Evolutionary conservation across 495 filamentous ascomycete species (phyloP), one percentile per base, ranked within the genome.

Genomic region (Hypoxylon fragiforme): DNA sequence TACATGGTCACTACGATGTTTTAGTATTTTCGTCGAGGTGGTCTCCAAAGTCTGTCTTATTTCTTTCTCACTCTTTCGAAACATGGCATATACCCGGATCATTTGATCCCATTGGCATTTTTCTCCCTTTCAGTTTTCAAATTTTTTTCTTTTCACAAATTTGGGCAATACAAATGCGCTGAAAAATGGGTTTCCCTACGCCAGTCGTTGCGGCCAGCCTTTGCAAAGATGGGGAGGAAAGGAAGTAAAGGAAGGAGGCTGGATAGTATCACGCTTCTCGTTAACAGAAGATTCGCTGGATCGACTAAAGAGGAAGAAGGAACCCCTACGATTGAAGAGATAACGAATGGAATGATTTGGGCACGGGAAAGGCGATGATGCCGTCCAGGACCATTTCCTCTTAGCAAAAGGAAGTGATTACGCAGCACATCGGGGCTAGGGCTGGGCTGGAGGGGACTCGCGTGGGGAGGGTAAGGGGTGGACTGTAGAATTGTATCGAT

Each of bases 31-130:
- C 22, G 38, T 18, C 38, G 22, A 19, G 36, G n/a, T 34, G 20
- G 18, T 45, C 19, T 48, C 30, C 11, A 7, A 21, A 54, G 4
- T 5, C 7, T 54, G 9, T 28, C 24, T 49, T 52, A 12, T 46
- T 48, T 57, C 28, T 57, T 11, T 57, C 38, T 45, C 57, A 46
- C 34, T 61, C 45, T 55, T 57, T 55, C 40, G 40, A 49, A 55
- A 51, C 13, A 41, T 57, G 49, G 45, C 51, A 60, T 64, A 60
- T 64, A 64, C 61, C 61, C 61, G 41, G 45, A 54, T 31, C 34
- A 45, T 24, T 49, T 28, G 44, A 48, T 49, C 37, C 15, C 39
- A 44, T 57, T 28, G 26, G 38, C 43, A 56, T 44, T 61, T 61
- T 9, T n/a, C n/a, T 28, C 32, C 31, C 42, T 35, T 44, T 24